Conservation (phyloP, 371 early-diverging fungal genomes). For the Mucor racemosus region DNA sequence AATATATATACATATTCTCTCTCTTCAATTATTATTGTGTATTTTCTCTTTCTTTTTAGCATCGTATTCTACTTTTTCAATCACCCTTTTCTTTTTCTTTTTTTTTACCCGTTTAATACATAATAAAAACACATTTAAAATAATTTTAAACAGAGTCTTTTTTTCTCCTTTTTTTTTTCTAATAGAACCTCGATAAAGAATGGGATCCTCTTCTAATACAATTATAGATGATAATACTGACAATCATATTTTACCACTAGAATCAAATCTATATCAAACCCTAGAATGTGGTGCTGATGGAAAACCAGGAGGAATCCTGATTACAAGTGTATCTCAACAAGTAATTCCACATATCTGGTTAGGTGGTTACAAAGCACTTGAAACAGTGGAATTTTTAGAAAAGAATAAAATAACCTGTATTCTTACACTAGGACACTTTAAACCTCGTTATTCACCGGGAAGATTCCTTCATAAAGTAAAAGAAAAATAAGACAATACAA, state of each 20-base stretch:
- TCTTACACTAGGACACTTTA: conserved; percentile 56
- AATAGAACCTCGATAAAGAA: neutral
- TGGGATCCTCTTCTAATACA: too few relatives aligned
- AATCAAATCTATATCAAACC: conserved; percentile 35
- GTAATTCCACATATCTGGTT: conserved; percentile 45
- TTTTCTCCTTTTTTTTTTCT: conserved; percentile 7
- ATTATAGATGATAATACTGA: conserved; percentile 7
- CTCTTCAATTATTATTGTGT: neutral
- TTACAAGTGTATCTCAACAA: conserved; percentile 49
- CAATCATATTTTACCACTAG: neutral
- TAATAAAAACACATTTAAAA: neutral
- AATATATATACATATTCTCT: neutral
- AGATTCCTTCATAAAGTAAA: conserved; percentile 62
- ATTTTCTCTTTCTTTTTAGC: neutral
- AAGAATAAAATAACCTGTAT: conserved; percentile 64
- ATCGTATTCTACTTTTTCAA: neutral
- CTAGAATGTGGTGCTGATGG: conserved; percentile 47
- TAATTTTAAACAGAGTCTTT: neutral
- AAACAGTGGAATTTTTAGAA: conserved; percentile 40
- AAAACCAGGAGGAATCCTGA: conserved; percentile 53
- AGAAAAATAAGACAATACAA: too few relatives aligned
- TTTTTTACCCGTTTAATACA: neutral
- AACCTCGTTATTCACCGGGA: conserved; percentile 32
- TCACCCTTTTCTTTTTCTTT: neutral
- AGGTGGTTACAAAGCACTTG: conserved; percentile 53